Evolutionary conservation across 2,329 filamentous ascomycete genomes (phyloP), one percentile per base, ranked within the genome.

Genomic region (Canariomyces notabilis): DNA sequence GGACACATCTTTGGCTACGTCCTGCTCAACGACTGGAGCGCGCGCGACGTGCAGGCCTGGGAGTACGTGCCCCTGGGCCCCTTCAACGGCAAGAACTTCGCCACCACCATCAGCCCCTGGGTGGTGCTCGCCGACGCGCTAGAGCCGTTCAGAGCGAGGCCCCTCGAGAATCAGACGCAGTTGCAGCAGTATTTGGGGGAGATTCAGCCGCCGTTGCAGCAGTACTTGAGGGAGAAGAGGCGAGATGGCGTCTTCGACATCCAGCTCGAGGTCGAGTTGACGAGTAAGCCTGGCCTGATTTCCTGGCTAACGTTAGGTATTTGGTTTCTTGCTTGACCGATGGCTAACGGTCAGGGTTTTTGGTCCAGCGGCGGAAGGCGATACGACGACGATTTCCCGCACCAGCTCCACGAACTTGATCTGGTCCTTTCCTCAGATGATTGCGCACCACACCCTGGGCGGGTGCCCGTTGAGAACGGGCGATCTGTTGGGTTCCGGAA

Each of bases 11-110:
- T 93, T 59, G 88, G 88, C 12, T 74, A 88, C 20, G 87, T 93
- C 0, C 67, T 94, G 47, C 77, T 94, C 73, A 94, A 94, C 57
- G 88, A 94, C 65, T 94, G 88, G 88, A 88, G 83, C 44, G 87
- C 87, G 4, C 73, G 87, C 52, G 87, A 93, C 57, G 83, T 93
- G 40, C 88, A 94, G 62, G 77, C 77, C 0, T 93, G 86, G 86
- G 88, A 94, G 65, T 90, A 90, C 56, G 76, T 90, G 7, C 88
- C 88, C 0, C 68, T 91, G 6, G 88, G 88, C 0, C 87, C 87
- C 0, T 91, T 93, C 68, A 89, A 87, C 51, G 75, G 80, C 19
- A 93, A 94, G 75, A 91, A 90, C 64, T 91, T 93, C 59, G 84
- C 76, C 3, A 87, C 85, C 0, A 85, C 78, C 0, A 84, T 93